A percentile compares a stretch with the other conserved stretches of the same genome.
These are phyloP conservation scores for Fonsecaea pugnacius DNA, from an alignment of 2,329 filamentous ascomycete species.

Conservation along the genomic window DNA sequence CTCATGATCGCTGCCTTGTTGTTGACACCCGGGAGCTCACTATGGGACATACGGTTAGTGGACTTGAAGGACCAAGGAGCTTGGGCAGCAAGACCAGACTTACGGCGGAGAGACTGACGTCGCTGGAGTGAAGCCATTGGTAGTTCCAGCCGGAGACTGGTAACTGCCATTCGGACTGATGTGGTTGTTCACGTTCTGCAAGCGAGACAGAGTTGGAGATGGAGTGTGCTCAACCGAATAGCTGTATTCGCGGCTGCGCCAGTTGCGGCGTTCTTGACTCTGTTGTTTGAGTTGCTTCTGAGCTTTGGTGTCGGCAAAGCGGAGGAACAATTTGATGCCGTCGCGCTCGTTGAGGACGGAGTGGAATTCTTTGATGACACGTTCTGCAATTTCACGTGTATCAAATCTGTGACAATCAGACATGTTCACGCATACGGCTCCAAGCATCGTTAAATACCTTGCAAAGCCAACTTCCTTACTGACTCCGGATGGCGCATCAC, in stretches of 20 bases:
- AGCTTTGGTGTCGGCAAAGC: conserved; percentile 93
- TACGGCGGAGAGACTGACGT: conserved; percentile 56
- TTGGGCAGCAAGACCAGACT: conserved; percentile 36
- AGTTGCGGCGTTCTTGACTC: conserved; percentile 91
- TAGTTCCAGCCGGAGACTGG: conserved; percentile 49
- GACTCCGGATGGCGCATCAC: conserved; percentile 80
- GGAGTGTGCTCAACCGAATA: conserved; percentile 55
- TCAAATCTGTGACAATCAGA: conserved; percentile 70
- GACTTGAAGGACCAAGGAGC: background rate
- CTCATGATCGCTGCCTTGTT: conserved; percentile 43
- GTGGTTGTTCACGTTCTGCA: conserved; percentile 47
- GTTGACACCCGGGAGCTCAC: conserved; percentile 47
- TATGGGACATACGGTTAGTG: conserved; percentile 40
- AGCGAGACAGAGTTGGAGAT: conserved; percentile 49
- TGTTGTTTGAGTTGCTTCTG: conserved; percentile 97
- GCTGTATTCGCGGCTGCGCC: conserved; percentile 95
- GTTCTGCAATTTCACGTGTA: conserved; percentile 82
- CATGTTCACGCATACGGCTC: conserved; percentile 21
- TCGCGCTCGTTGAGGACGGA: conserved; percentile 77
- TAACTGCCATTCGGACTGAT: conserved; percentile 51
- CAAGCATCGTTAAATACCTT: conserved; percentile 61
- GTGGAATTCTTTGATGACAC: conserved; percentile 85
- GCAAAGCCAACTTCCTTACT: conserved; percentile 97
- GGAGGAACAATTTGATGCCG: conserved; percentile 84
- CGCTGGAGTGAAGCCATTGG: conserved; percentile 52